Evolutionary conservation across 306 rosid species (phyloP).

Genomic region (Bauhinia variegata): DNA sequence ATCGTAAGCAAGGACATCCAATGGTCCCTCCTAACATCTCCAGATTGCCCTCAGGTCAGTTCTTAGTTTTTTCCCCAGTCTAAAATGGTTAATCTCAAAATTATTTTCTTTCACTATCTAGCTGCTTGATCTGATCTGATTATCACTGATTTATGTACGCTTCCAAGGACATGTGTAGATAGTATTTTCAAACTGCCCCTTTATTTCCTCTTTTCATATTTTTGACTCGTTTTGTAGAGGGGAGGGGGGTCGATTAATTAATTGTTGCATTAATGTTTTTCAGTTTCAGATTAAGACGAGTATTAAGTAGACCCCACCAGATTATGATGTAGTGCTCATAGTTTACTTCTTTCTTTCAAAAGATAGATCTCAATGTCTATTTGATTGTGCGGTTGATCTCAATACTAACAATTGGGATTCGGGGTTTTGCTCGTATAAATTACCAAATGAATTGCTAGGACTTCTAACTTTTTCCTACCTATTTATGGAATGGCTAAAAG

Average conservation of each 20-base stretch:
- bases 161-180: not conserved
- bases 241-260: conserved; percentile 33
- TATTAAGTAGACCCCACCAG: conserved; percentile 42
- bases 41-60: conserved; percentile 81
- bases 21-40: conserved; percentile 48
- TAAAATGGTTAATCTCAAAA: not conserved
- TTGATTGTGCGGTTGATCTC: conserved; percentile 35
- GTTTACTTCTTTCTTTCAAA: conserved; percentile 3
- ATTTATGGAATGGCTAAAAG: conserved; percentile 14
- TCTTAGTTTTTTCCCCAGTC: conserved; percentile 7
- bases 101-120: not conserved
- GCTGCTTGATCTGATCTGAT: conserved; percentile 61
- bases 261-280: conserved; percentile 10
- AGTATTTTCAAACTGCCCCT: not conserved
- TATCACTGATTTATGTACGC: conserved; percentile 36
- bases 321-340: conserved; percentile 35
- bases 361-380: conserved; percentile 44
- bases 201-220: not conserved
- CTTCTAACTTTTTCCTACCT: conserved; percentile 8
- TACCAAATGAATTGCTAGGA: not conserved
- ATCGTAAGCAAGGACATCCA: conserved; percentile 55
- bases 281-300: conserved; percentile 20
- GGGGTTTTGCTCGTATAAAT: conserved; percentile 22
- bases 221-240: not conserved
- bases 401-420: conserved; percentile 11